phyloP scores from a whole-genome alignment of 495 filamentous ascomycete genomes.

The Penicillium atrosanguineum region DNA sequence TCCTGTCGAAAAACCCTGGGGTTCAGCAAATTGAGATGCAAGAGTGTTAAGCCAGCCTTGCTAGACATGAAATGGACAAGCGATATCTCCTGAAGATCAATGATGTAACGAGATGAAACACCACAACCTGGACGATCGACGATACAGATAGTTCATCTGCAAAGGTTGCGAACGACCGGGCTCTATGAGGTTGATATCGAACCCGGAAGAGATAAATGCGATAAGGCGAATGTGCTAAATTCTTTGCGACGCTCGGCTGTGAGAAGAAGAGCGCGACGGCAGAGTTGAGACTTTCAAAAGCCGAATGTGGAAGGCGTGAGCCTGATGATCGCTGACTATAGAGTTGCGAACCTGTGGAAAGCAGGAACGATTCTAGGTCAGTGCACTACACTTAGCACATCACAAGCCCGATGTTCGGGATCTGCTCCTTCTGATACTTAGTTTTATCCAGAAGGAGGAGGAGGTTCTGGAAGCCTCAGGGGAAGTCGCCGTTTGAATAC shows the following conservation, averaged over 20 bases:
- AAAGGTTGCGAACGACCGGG: neutral
- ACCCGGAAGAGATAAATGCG: neutral
- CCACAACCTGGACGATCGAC: neutral
- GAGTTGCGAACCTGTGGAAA: neutral
- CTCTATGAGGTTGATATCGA: neutral
- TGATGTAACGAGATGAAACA: conserved; percentile 6
- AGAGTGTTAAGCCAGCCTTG: neutral
- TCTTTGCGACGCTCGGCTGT: neutral
- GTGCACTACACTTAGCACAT: neutral
- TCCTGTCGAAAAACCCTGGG: neutral
- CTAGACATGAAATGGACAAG: neutral
- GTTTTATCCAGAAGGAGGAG: neutral
- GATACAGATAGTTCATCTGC: neutral
- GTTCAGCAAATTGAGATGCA: neutral
- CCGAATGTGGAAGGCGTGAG: conserved; percentile 8
- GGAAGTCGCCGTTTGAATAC: neutral
- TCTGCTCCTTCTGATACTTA: neutral
- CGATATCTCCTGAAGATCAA: conserved; percentile 9
- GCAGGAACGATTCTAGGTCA: conserved; percentile 1
- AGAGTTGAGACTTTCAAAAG: neutral
- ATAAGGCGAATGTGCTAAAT: neutral
- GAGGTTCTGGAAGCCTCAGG: neutral
- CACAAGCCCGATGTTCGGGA: neutral
- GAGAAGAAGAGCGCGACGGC: neutral
- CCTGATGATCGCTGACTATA: neutral